Evolutionary conservation across 208 protist species (phyloP).

Genomic region (Tritrichomonas musculus): DNA sequence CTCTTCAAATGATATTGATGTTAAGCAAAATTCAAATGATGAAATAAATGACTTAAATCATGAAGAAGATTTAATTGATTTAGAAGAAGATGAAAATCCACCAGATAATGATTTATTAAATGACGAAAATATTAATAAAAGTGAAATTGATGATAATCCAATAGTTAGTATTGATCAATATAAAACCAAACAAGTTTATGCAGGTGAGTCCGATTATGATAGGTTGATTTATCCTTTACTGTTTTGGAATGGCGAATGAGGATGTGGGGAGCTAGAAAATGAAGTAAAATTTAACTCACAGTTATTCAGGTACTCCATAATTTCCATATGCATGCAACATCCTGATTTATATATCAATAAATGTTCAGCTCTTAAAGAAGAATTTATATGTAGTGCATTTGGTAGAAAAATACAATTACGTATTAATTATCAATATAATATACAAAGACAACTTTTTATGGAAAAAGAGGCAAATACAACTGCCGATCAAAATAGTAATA

Average conservation of each 20-base stretch:
- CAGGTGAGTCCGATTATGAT: not conserved
- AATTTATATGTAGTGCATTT: not conserved
- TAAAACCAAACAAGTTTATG: not conserved
- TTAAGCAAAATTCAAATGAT: too few species aligned
- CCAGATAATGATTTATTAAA: too few species aligned
- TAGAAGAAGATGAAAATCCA: too few species aligned
- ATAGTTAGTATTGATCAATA: too few species aligned
- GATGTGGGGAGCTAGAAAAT: not conserved
- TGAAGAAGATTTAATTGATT: too few species aligned
- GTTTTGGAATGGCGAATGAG: not conserved
- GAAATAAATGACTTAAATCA: too few species aligned
- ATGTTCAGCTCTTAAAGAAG: not conserved
- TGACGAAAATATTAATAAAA: not conserved
- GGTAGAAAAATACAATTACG: not conserved
- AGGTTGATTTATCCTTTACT: not conserved
- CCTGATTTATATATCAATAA: not conserved
- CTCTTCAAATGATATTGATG: too few species aligned
- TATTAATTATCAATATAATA: not conserved
- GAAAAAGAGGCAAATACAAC: not conserved
- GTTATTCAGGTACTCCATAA: not conserved
- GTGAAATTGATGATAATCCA: too few species aligned
- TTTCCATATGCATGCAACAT: not conserved
- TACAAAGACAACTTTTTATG: not conserved
- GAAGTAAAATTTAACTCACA: not conserved
- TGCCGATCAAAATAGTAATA: not conserved